Conservation (phyloP, 225 moss, liverwort and hornwort genomes). For the Bryum argenteum region DNA sequence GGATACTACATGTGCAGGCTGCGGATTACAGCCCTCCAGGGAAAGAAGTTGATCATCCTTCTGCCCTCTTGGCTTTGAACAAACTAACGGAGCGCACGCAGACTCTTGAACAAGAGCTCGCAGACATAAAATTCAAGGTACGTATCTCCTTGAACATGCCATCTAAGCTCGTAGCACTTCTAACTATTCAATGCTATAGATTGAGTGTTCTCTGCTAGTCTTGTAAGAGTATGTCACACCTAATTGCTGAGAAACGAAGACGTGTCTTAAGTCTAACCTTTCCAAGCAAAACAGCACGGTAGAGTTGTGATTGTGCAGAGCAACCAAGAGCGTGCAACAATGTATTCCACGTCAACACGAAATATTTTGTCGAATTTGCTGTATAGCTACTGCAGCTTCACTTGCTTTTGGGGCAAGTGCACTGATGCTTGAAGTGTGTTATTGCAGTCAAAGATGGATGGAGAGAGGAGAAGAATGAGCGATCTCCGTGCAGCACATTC, state of each 20-base stretch:
- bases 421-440: neutral
- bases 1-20: conserved; percentile 35
- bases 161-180: too few relatives aligned
- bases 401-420: neutral
- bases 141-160: neutral
- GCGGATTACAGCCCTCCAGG: conserved; percentile 45
- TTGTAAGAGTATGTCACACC: too few relatives aligned
- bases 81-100: conserved; percentile 61
- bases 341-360: too few relatives aligned
- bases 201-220: too few relatives aligned
- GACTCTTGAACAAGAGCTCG: conserved; percentile 58
- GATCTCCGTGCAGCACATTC: conserved; percentile 62
- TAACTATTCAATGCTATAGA: too few relatives aligned
- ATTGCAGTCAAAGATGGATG: conserved; percentile 55
- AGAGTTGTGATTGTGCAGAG: too few relatives aligned
- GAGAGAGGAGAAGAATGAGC: conserved; percentile 59
- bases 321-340: too few relatives aligned
- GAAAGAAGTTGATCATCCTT: conserved; percentile 49
- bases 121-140: conserved; percentile 62
- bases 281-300: too few relatives aligned
- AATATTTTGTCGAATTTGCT: neutral
- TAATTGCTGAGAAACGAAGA: too few relatives aligned
- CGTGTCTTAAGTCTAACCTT: too few relatives aligned
- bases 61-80: conserved; percentile 49
- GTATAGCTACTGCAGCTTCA: too few relatives aligned